Evolutionary conservation across 2,329 filamentous ascomycete genomes (phyloP).

Genomic region (Beauveria asiatica): DNA sequence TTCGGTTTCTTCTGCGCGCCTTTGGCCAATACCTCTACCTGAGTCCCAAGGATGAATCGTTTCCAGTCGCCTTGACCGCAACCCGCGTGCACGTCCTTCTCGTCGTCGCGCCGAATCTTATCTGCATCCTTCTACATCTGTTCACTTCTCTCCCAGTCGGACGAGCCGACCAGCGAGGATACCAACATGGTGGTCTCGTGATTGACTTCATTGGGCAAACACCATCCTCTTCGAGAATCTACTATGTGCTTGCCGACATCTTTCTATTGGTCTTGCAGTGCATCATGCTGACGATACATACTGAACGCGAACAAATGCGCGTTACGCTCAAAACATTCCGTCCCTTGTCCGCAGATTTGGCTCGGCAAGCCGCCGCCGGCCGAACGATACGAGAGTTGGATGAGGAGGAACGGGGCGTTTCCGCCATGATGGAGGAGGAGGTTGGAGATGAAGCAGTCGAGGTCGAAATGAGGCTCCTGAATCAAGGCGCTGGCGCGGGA

Average conservation of each 20-base stretch:
- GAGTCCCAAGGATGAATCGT: constrained; percentile 51
- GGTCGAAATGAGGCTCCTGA: constrained; percentile 37
- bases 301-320: constrained; percentile 49
- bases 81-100: constrained; percentile 48
- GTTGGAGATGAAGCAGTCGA: constrained; percentile 30
- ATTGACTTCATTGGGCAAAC: constrained; percentile 62
- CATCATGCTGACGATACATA: constrained; percentile 55
- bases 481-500: constrained; percentile 15
- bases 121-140: constrained; percentile 54
- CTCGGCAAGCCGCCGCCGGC: constrained; percentile 18
- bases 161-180: constrained; percentile 54
- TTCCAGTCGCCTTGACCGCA: constrained; percentile 47
- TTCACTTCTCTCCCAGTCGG: constrained; percentile 46
- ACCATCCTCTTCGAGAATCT: constrained; percentile 47
- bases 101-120: constrained; percentile 48
- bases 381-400: constrained; percentile 42
- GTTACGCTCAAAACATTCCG: constrained; percentile 35
- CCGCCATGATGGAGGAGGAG: constrained; percentile 29
- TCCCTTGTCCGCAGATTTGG: constrained; percentile 23
- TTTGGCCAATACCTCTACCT: constrained; percentile 55
- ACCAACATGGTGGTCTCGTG: constrained; percentile 58
- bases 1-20: constrained; percentile 51
- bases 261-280: constrained; percentile 50
- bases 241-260: constrained; percentile 48
- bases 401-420: constrained; percentile 46